Evolutionary conservation across 371 early-diverging fungal genomes (phyloP).

Genomic region (Mortierella sp.): DNA sequence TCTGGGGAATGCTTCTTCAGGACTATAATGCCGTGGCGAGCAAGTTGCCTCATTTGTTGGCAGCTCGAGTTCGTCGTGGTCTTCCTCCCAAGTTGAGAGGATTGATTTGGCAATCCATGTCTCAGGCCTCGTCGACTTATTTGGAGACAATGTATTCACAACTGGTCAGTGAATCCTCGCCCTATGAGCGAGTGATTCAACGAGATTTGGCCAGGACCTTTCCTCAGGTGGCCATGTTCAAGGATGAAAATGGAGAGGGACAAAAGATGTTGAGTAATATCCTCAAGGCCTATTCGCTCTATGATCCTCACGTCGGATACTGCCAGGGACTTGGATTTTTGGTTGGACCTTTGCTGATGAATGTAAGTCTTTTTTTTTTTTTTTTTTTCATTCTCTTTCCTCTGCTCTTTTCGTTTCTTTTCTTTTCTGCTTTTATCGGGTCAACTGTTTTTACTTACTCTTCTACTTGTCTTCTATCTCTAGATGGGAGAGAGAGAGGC

Average conservation of each 20-base stretch:
- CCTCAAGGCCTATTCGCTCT: conserved; percentile 87
- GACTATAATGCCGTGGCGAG: conserved; percentile 72
- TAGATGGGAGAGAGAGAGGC: conserved; percentile 89
- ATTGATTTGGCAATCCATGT: conserved; percentile 90
- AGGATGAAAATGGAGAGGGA: conserved; percentile 82
- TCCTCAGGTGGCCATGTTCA: conserved; percentile 85
- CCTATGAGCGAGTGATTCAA: conserved; percentile 86
- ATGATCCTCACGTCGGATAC: conserved; percentile 92
- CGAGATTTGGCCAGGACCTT: conserved; percentile 91
- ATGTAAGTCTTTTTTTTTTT: conserved; percentile 59
- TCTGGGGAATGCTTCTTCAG: conserved; percentile 87
- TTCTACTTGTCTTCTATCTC: neutral
- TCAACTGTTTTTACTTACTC: neutral
- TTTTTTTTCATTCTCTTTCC: conserved; percentile 28
- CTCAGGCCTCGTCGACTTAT: conserved; percentile 73
- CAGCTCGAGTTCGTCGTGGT: conserved; percentile 77
- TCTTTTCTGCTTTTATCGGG: conserved; percentile 6
- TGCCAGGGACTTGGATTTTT: conserved; percentile 95
- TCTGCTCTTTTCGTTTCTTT: neutral
- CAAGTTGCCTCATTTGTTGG: conserved; percentile 62
- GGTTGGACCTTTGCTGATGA: conserved; percentile 87
- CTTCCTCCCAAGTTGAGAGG: conserved; percentile 86
- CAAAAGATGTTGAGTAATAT: conserved; percentile 83
- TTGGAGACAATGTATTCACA: conserved; percentile 84
- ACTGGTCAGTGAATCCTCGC: conserved; percentile 75